These are phyloP conservation scores for Wickerhamomyces sp. DNA, from an alignment of 1,139 yeast species.

Conservation along the genomic window DNA sequence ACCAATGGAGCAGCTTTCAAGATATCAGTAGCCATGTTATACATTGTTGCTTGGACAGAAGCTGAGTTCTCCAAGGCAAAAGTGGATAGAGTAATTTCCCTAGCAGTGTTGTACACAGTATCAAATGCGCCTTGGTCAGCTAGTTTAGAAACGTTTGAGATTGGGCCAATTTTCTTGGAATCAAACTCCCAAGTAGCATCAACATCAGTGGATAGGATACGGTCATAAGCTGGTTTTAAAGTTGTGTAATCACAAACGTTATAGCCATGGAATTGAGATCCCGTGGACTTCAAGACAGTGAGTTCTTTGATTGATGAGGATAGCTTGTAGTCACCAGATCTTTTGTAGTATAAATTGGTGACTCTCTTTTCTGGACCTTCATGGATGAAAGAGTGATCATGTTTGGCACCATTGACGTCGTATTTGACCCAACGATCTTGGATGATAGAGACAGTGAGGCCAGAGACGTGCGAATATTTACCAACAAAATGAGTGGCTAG, in stretches of 20 bases:
- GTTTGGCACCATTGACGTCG: slow-evolving; percentile 66
- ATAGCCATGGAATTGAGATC: slow-evolving; percentile 88
- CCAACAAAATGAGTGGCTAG: slow-evolving; percentile 74
- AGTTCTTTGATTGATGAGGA: slow-evolving; percentile 76
- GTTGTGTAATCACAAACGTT: slow-evolving; percentile 86
- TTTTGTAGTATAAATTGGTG: slow-evolving; percentile 50
- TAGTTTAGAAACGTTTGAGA: slow-evolving; percentile 45
- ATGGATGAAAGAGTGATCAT: slow-evolving; percentile 78
- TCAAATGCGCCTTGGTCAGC: slow-evolving; percentile 68
- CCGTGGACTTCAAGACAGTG: slow-evolving; percentile 89
- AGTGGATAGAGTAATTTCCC: slow-evolving; percentile 64
- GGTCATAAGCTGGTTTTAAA: slow-evolving; percentile 73
- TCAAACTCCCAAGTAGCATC: slow-evolving; percentile 72
- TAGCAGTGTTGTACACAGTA: slow-evolving; percentile 52
- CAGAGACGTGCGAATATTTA: slow-evolving; percentile 73
- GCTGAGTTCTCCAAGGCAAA: slow-evolving; percentile 86
- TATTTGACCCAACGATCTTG: slow-evolving; percentile 81
- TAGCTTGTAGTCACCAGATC: slow-evolving; percentile 44
- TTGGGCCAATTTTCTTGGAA: slow-evolving; percentile 43
- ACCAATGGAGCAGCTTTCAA: slow-evolving; percentile 54
- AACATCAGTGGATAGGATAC: slow-evolving; percentile 85
- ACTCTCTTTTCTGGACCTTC: slow-evolving; percentile 80
- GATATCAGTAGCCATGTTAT: slow-evolving; percentile 78
- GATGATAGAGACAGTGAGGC: slow-evolving; percentile 58
- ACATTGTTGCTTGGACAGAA: slow-evolving; percentile 95